Evolutionary conservation across 2,329 filamentous ascomycete genomes (phyloP), one percentile per base, ranked within the genome.

Genomic region (Pseudogymnoascus sp.): DNA sequence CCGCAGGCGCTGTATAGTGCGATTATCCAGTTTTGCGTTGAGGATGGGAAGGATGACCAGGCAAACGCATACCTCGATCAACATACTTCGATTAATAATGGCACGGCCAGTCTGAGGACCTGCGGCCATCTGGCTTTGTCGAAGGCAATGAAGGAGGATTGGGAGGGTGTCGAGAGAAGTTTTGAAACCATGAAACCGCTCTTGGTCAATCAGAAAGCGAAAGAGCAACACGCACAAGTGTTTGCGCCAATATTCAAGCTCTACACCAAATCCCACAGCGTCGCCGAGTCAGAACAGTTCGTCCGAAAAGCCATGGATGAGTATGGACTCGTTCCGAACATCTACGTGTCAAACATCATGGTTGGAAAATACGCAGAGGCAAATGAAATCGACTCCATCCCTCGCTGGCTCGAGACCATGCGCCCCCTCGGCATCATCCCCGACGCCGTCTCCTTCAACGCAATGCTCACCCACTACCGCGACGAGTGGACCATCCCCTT

Each of bases 11-110:
- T 65, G 42, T 74, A 73, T 62, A 67, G 64, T 35, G 67, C 67
- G 13, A 72, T 73, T 23, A 72, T 74, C 26, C 71, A 72, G 31
- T 71, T 67, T 26, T 74, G 70, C 62, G 50, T 74, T 7, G 70
- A 74, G 36, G 69, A 70, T 60, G 65, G 66, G 9, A 65, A 71
- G 17, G 67, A 69, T 38, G 23, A 59, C 50, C 59, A 64, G 8
- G 72, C 72, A 6, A 17, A 33, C 19, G 40, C 19, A 6, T 73
- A 74, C 44, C 67, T 69, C 57, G 59, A 65, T 1, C 53, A 68
- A 10, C n/a, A 23, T 4, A 60, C 65, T 19, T 44, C 40, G 9
- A 64, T 17, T 10, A 57, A 60, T 19, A 47, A 47, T 31, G 44
- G 23, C 2, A 31, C 15, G 8, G 61, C 64, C 4, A 61, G 71